Conservation (phyloP, 2,329 filamentous ascomycete species). For the Claviceps fusiformis region DNA sequence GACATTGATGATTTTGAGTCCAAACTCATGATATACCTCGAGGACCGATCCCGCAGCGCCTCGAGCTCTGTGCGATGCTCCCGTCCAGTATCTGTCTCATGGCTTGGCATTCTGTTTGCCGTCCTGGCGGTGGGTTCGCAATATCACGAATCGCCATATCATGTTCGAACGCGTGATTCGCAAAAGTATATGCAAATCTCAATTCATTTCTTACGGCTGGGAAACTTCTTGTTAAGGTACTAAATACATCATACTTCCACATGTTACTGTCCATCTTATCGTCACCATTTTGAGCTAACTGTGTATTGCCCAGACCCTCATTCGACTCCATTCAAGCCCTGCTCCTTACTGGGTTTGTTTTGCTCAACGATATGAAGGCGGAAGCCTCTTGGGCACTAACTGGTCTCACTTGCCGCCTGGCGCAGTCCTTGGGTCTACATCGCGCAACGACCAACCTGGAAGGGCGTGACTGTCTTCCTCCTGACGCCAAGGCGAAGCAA, state of each 20-base stretch:
- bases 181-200: slow-evolving; percentile 51
- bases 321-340: slow-evolving; percentile 53
- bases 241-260: slow-evolving; percentile 21
- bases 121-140: slow-evolving; percentile 53
- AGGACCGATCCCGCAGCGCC: slow-evolving; percentile 46
- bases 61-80: slow-evolving; percentile 30
- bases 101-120: slow-evolving; percentile 52
- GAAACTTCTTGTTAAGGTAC: slow-evolving; percentile 42
- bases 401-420: slow-evolving; percentile 50
- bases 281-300: not conserved
- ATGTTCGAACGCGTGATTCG: slow-evolving; percentile 43
- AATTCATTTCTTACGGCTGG: slow-evolving; percentile 49
- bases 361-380: slow-evolving; percentile 57
- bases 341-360: slow-evolving; percentile 47
- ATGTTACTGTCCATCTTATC: slow-evolving; percentile 5
- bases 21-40: slow-evolving; percentile 50
- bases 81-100: slow-evolving; percentile 46
- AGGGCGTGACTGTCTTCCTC: slow-evolving; percentile 27
- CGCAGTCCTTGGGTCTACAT: slow-evolving; percentile 50
- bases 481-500: slow-evolving; percentile 36
- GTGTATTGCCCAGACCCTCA: slow-evolving; percentile 32
- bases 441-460: slow-evolving; percentile 28
- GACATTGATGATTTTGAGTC: slow-evolving; percentile 53
- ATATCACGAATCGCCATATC: slow-evolving; percentile 51
- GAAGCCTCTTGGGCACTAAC: slow-evolving; percentile 54